Evolutionary conservation across 805 yeast genomes (phyloP).

Genomic region (Teunomyces kruisii): DNA sequence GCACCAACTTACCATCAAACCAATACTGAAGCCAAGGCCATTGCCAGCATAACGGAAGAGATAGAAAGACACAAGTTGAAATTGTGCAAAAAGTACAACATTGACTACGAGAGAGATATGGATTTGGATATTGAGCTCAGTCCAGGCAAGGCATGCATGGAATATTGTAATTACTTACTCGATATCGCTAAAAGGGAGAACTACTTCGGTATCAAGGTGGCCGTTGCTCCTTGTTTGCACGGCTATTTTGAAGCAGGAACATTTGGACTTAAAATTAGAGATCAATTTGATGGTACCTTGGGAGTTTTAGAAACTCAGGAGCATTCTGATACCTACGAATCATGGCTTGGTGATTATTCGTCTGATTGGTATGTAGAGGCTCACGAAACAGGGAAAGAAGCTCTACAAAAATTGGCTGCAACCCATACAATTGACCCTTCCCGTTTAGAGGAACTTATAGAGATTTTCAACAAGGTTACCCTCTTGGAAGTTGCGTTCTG

Average conservation of each 20-base stretch:
- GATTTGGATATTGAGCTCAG: constrained; percentile 44
- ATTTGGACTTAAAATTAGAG: constrained; percentile 24
- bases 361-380: constrained; percentile 59
- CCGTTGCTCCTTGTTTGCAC: constrained; percentile 72
- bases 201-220: constrained; percentile 64
- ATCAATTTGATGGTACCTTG: constrained; percentile 19
- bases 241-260: constrained; percentile 65
- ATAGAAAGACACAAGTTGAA: constrained; percentile 54
- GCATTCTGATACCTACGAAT: constrained; percentile 31
- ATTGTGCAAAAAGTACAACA: constrained; percentile 40
- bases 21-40: constrained; percentile 49
- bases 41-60: constrained; percentile 55
- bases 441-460: constrained; percentile 51
- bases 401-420: constrained; percentile 45
- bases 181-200: constrained; percentile 53
- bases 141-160: constrained; percentile 57
- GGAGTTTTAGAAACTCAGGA: constrained; percentile 13
- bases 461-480: constrained; percentile 60
- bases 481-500: constrained; percentile 67
- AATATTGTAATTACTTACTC: constrained; percentile 60
- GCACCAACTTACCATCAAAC: constrained; percentile 57
- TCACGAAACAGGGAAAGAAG: constrained; percentile 47
- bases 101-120: constrained; percentile 33
- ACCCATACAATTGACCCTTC: constrained; percentile 33
- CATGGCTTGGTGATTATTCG: constrained; percentile 65